Conservation (phyloP, 1,139 yeast genomes). For the Nakaseomyces sp. region DNA sequence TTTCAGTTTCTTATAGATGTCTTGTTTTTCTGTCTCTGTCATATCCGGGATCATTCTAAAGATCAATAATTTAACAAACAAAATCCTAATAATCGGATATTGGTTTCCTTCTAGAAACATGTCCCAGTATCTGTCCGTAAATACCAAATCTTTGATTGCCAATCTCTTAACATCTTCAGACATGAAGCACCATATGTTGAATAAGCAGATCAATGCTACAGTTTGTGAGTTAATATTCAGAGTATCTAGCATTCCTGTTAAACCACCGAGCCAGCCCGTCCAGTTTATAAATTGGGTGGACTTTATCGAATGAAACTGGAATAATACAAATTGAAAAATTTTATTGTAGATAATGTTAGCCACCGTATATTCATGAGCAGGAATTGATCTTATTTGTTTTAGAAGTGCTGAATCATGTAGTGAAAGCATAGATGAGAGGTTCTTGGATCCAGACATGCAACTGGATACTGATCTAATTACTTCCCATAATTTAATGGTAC, state of each 20-base stretch:
- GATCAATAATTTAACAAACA: conserved; percentile 22
- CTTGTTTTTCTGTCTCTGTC: conserved; percentile 6
- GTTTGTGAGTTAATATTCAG: conserved; percentile 23
- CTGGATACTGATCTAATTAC: conserved; percentile 12
- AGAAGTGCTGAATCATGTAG: conserved; percentile 22
- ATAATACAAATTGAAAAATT: conserved; percentile 19
- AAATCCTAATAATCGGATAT: conserved; percentile 16
- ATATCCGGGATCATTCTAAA: conserved; percentile 15
- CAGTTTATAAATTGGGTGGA: conserved; percentile 18
- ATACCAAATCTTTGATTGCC: conserved; percentile 6
- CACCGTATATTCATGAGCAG: conserved; percentile 26
- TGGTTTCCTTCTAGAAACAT: conserved; percentile 14
- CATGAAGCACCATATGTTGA: conserved; percentile 26
- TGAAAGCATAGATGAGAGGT: conserved; percentile 8
- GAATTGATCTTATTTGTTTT: conserved; percentile 16
- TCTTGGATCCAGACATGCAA: background rate
- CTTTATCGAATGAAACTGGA: conserved; percentile 15
- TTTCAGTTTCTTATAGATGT: conserved; percentile 11
- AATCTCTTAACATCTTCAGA: conserved; percentile 11
- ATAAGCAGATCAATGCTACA: conserved; percentile 21
- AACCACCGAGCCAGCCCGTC: conserved; percentile 23
- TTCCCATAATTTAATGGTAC: conserved; percentile 24
- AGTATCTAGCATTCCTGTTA: conserved; percentile 22
- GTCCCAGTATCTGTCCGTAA: background rate
- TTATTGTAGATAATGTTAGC: conserved; percentile 28